A percentile compares a stretch with the other conserved stretches of the same genome.
These are phyloP conservation scores for Leptographium flavum DNA, from an alignment of 2,329 filamentous ascomycete species.

Conservation along the genomic window DNA sequence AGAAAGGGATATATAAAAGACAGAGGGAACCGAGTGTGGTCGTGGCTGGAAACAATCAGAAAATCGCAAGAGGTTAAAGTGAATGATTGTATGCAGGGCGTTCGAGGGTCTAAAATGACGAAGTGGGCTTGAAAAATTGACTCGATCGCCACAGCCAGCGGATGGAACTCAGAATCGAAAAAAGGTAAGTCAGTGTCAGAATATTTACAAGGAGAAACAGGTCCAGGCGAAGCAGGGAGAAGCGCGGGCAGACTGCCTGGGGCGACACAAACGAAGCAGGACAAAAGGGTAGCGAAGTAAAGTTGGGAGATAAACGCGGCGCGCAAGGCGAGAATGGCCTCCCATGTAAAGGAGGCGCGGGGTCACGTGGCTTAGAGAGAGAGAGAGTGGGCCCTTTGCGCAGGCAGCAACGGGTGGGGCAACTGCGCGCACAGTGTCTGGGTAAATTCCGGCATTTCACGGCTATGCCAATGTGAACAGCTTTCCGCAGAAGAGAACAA, in stretches of 20 bases:
- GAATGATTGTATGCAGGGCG: no score
- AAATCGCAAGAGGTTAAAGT: no score
- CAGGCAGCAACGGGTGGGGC: neutral
- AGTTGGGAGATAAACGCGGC: constrained; percentile 5
- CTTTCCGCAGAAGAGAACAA: no score
- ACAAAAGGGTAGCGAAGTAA: neutral
- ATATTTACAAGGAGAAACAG: neutral
- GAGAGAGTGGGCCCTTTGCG: neutral
- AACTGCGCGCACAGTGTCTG: no score
- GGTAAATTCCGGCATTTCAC: no score
- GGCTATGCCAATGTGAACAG: no score
- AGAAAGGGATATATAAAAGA: no score
- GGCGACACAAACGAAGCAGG: neutral
- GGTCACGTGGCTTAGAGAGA: constrained; percentile 6
- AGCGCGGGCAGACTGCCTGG: neutral
- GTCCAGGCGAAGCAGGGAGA: neutral
- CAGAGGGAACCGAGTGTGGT: no score
- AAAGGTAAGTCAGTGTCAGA: neutral
- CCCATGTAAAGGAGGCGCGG: constrained; percentile 5
- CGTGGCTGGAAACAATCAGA: no score
- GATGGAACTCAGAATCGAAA: neutral
- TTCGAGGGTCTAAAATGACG: neutral
- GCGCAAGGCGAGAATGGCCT: constrained; percentile 2
- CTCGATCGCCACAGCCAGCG: neutral
- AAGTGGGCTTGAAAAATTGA: neutral